Evolutionary conservation across 306 rosid species (phyloP).

Genomic region (Quercus engelmannii): DNA sequence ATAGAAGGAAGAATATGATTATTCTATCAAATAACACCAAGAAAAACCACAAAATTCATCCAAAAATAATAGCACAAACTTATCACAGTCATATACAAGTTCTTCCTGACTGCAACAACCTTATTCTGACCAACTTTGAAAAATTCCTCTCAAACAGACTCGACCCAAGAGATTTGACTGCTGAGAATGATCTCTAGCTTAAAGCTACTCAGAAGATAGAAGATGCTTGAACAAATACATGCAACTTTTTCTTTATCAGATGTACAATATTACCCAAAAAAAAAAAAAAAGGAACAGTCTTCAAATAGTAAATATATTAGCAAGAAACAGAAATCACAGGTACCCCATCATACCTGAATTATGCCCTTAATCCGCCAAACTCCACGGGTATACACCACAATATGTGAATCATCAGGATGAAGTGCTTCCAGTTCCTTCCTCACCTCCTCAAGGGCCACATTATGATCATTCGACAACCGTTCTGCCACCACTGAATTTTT

Average conservation of each 20-base stretch:
- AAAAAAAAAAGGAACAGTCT: neutral
- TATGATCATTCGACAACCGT: conserved; percentile 88
- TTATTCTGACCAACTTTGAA: neutral
- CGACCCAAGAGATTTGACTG: neutral
- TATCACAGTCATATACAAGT: neutral
- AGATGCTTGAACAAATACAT: neutral
- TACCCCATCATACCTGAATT: conserved; percentile 65
- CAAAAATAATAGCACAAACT: neutral
- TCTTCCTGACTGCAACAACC: neutral
- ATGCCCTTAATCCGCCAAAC: conserved; percentile 98
- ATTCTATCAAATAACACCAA: neutral
- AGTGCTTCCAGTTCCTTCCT: conserved; percentile 90
- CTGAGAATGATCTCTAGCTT: neutral
- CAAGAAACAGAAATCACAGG: neutral
- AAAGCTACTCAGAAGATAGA: neutral
- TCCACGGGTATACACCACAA: conserved; percentile 75
- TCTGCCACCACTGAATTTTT: conserved; percentile 53
- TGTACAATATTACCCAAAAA: neutral
- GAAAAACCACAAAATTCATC: neutral
- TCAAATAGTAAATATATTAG: neutral
- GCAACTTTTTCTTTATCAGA: neutral
- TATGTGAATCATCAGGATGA: conserved; percentile 86
- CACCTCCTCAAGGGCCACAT: conserved; percentile 83
- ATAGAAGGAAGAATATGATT: neutral
- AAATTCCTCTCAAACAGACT: neutral